phyloP scores from a whole-genome alignment of 805 yeast species.

The Barnettozyma sp. region DNA sequence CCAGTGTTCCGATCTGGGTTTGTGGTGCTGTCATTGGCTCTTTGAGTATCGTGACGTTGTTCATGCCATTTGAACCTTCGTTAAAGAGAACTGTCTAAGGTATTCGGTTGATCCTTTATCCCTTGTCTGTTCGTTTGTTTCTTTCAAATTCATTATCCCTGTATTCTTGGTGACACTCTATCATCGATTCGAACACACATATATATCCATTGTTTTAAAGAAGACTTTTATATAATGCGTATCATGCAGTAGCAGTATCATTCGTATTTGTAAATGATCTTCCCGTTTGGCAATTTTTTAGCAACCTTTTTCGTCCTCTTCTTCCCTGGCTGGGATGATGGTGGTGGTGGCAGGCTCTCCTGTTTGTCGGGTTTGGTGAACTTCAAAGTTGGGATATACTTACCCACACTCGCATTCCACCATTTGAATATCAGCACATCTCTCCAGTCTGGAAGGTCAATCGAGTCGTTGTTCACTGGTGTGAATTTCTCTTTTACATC shows the following conservation, averaged over 20 bases:
- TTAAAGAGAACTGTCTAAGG: not conserved
- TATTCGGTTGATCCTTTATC: too few relatives aligned
- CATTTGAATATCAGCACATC: constrained; percentile 41
- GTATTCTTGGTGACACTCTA: too few relatives aligned
- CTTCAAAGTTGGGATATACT: constrained; percentile 12
- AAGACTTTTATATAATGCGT: too few relatives aligned
- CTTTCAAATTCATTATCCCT: too few relatives aligned
- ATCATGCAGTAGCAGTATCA: not conserved
- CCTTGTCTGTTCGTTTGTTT: too few relatives aligned
- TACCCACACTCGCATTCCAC: constrained; percentile 43
- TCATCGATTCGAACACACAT: too few relatives aligned
- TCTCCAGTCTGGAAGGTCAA: constrained; percentile 40
- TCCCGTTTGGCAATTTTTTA: constrained; percentile 50
- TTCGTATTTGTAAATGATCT: constrained; percentile 34
- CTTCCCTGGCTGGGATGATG: constrained; percentile 25
- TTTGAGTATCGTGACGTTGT: constrained; percentile 37
- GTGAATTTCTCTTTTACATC: constrained; percentile 33
- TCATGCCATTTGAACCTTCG: constrained; percentile 36
- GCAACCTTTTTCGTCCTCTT: constrained; percentile 38
- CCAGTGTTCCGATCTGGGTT: constrained; percentile 55
- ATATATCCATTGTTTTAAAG: too few relatives aligned
- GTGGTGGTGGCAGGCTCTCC: constrained; percentile 12
- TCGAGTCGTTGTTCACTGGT: constrained; percentile 40
- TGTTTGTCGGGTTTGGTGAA: constrained; percentile 12
- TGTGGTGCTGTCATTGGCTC: constrained; percentile 48